Percentiles rank a stretch among this genome's conserved stretches.
Evolutionary conservation across 768 basidiomycete genomes (phyloP).

Genomic region (Dentipellis sp.): DNA sequence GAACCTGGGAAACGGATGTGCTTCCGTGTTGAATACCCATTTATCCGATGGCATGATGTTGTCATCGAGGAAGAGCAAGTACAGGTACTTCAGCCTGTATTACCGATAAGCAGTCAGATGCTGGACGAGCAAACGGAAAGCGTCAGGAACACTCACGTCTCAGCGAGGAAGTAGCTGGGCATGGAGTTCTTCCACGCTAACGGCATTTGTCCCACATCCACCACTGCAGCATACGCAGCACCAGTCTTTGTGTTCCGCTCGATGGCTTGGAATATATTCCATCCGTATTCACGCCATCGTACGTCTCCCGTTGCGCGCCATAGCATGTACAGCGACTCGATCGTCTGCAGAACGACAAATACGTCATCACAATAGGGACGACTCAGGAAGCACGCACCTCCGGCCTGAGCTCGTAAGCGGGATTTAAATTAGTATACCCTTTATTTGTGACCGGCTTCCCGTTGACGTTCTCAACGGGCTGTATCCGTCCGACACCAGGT

Average conservation of each 20-base stretch:
- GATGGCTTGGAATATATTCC: slow-evolving; percentile 43
- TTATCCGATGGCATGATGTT: slow-evolving; percentile 42
- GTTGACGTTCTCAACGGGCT: slow-evolving; percentile 20
- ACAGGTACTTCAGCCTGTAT: slow-evolving; percentile 56
- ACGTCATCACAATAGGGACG: background rate
- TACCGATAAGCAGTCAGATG: background rate
- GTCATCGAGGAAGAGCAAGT: slow-evolving; percentile 56
- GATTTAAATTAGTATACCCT: background rate
- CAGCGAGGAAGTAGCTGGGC: slow-evolving; percentile 39
- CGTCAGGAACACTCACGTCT: slow-evolving; percentile 27
- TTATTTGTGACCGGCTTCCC: slow-evolving; percentile 19
- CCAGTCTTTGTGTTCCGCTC: background rate
- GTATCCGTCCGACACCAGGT: slow-evolving; percentile 40
- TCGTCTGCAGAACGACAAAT: background rate
- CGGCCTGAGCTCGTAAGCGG: background rate
- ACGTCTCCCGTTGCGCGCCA: slow-evolving; percentile 54
- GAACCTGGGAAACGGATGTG: slow-evolving; percentile 69
- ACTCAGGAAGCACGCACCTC: slow-evolving; percentile 6
- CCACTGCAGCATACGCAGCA: slow-evolving; percentile 33
- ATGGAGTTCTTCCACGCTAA: slow-evolving; percentile 33
- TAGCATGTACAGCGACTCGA: slow-evolving; percentile 36
- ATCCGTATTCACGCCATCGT: slow-evolving; percentile 53
- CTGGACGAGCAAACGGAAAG: background rate
- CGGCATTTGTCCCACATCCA: slow-evolving; percentile 37
- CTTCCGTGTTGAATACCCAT: slow-evolving; percentile 43